phyloP scores from a whole-genome alignment of 1,284 basidiomycete species.

The Tremellales sp. region DNA sequence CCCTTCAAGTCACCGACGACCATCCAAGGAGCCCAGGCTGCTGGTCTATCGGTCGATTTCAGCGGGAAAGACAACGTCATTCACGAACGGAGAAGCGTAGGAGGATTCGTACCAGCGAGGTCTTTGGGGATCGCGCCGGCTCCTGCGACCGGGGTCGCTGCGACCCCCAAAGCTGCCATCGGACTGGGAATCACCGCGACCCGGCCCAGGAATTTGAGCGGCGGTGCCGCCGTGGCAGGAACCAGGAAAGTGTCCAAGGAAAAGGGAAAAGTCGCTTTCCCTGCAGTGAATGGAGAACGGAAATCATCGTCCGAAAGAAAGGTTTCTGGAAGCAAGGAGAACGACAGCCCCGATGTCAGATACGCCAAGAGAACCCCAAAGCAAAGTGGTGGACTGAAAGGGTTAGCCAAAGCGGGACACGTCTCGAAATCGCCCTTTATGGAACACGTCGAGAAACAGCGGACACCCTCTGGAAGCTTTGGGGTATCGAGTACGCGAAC shows the following conservation, averaged over 20 bases:
- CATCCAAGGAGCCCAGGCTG: constrained; percentile 28
- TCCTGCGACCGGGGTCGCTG: constrained; percentile 29
- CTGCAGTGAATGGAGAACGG: constrained; percentile 11
- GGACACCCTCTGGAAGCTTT: constrained; percentile 23
- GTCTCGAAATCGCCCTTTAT: constrained; percentile 85
- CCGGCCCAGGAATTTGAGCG: constrained; percentile 14
- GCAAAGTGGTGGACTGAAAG: constrained; percentile 69
- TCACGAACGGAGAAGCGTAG: constrained; percentile 30
- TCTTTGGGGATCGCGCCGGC: constrained; percentile 30
- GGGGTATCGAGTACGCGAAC: constrained; percentile 9
- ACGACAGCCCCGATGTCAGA: constrained; percentile 58
- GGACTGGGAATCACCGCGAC: constrained; percentile 38
- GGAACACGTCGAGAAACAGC: constrained; percentile 16
- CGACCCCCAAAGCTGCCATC: constrained; percentile 36
- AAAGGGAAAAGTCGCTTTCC: constrained; percentile 29
- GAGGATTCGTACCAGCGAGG: constrained; percentile 15
- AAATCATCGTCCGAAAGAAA: constrained; percentile 24
- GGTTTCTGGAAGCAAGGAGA: constrained; percentile 53
- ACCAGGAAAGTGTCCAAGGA: constrained; percentile 37
- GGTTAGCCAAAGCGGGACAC: constrained; percentile 67
- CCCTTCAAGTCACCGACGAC: constrained; percentile 64
- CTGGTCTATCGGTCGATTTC: constrained; percentile 14
- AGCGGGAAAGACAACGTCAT: constrained; percentile 26
- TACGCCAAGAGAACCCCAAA: constrained; percentile 60
- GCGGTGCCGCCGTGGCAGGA: constrained; percentile 27